Evolutionary conservation across 495 filamentous ascomycete species (phyloP), one percentile per base, ranked within the genome.

Genomic region (Neurospora tetraspora): DNA sequence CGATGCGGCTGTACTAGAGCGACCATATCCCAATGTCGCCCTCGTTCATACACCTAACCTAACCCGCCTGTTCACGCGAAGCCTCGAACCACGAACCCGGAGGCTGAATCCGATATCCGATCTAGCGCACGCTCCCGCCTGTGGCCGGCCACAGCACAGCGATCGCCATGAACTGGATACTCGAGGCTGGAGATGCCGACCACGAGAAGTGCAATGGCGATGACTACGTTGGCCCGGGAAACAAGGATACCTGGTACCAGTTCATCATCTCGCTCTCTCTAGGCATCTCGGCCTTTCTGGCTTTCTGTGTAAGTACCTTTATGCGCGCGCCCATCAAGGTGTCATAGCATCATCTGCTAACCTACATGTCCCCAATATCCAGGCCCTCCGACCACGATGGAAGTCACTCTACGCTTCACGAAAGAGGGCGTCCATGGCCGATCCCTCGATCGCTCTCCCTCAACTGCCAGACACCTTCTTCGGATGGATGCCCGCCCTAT

Each of bases 401-500:
- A 90, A 92, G 69, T 88, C 89, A 37, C 88, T 99, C 16, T 99
- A 98, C 80, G 94, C 94, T 31, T 95, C 96, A 18, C 89, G 96
- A 71, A 94, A 91, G 79, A 86, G 89, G 76, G 89, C 89, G 75
- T 84, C 27, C 53, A 65, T 65, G 53, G 53, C 85, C 74, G 82
- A 89, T 76, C 88, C 89, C 34, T 89, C 91, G n/a, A 88, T 89
- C n/a, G 82, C 84, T 14, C 84, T 98, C 38, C 96, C 96, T 5
- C 88, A 91, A 59, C 89, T 99, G 7, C 94, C 96, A 65, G 89
- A 94, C 77, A 90, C 87, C 40, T 90, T 97, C 77, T 92, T 98
- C 74, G 96, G 94, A 77, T 99, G 96, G 96, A 96, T 98, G 39
- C 90, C 93, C 3, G 88, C 90, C 11, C 84, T 99, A n/a, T 96